Evolutionary conservation across 257 asterid genomes (phyloP).

Genomic region (Solanum microdontum): DNA sequence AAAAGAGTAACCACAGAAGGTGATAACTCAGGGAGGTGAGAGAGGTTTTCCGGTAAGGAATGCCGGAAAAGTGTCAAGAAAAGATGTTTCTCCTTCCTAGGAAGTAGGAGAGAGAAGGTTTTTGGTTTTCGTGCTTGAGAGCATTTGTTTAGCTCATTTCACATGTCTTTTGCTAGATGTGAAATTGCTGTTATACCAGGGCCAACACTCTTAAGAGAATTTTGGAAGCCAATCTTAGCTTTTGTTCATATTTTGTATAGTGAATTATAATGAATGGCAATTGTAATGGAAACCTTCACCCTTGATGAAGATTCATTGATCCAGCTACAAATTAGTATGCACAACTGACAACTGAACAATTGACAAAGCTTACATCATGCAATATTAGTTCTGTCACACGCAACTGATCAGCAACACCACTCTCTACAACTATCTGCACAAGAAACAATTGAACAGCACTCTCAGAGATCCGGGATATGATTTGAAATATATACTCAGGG

Average conservation of each 20-base stretch:
- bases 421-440: conserved; percentile 64
- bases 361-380: conserved; percentile 55
- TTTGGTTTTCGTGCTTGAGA: not conserved
- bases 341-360: conserved; percentile 8
- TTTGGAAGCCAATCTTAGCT: not conserved
- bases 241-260: not conserved
- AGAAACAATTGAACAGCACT: conserved; percentile 11
- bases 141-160: not conserved
- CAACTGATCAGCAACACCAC: conserved; percentile 79
- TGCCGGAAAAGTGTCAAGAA: not conserved
- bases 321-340: not conserved
- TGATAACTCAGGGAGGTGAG: not conserved
- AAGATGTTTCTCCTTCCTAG: not conserved
- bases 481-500: not conserved
- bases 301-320: conserved; percentile 3
- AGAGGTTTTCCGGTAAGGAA: not conserved
- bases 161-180: not conserved
- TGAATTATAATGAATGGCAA: not conserved
- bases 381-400: conserved; percentile 71
- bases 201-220: not conserved
- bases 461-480: not conserved
- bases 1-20: not conserved
- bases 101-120: not conserved
- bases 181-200: not conserved
- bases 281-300: not conserved